These are phyloP conservation scores for Lineolata rhizophorae DNA, from an alignment of 495 filamentous ascomycete species.

Conservation along the genomic window DNA sequence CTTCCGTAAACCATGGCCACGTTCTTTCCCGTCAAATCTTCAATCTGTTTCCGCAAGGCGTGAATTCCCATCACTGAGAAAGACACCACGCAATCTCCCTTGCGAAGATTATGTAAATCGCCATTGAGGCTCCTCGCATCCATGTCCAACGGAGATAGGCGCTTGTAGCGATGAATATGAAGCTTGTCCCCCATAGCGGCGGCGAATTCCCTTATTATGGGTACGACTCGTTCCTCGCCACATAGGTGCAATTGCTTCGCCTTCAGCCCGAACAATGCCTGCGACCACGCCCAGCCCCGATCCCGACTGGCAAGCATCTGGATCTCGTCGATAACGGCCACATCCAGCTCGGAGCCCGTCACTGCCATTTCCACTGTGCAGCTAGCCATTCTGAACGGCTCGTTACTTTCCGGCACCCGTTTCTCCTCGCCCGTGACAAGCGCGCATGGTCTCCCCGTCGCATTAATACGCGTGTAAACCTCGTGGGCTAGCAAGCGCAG, in stretches of 20 bases:
- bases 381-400: conserved; percentile 32
- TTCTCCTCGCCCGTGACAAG: conserved; percentile 86
- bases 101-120: conserved; percentile 41
- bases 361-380: conserved; percentile 97
- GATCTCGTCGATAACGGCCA: conserved; percentile 94
- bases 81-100: conserved; percentile 74
- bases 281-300: conserved; percentile 94
- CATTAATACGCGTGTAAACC: conserved; percentile 61
- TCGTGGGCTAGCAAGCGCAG: conserved; percentile 83
- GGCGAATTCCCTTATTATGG: conserved; percentile 60
- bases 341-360: conserved; percentile 45
- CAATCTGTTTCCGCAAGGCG: conserved; percentile 54
- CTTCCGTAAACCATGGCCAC: conserved; percentile 88
- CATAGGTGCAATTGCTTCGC: conserved; percentile 85
- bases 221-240: conserved; percentile 66
- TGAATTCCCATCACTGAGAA: conserved; percentile 75
- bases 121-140: conserved; percentile 38
- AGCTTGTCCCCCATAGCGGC: conserved; percentile 64
- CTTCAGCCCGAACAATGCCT: conserved; percentile 66
- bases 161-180: conserved; percentile 56
- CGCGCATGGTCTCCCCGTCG: conserved; percentile 48
- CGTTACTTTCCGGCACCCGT: conserved; percentile 27
- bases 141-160: conserved; percentile 55
- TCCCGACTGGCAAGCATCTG: conserved; percentile 75
- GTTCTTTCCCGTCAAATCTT: conserved; percentile 46